Percentiles rank a stretch among this genome's conserved stretches.
Evolutionary conservation across 2,329 filamentous ascomycete genomes (phyloP).

Genomic region (Nemania diffusa): DNA sequence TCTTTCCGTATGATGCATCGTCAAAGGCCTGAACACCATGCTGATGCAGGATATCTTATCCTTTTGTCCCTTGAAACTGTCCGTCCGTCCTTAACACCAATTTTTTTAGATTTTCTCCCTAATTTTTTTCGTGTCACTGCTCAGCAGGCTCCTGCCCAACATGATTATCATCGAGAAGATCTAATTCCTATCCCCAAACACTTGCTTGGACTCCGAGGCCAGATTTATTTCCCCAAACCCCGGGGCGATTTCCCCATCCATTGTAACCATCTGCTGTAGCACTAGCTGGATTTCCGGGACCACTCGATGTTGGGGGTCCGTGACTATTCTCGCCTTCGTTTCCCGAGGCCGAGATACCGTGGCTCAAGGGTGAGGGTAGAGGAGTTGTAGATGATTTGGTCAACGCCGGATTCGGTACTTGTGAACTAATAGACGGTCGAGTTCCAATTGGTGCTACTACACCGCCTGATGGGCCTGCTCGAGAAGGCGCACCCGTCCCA

Average conservation of each 20-base stretch:
- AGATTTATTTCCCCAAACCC: constrained; percentile 86
- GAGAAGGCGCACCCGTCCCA: constrained; percentile 69
- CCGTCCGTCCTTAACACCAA: constrained; percentile 50
- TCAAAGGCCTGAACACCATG: constrained; percentile 52
- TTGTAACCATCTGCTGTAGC: constrained; percentile 60
- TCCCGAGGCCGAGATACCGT: constrained; percentile 70
- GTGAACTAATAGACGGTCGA: constrained; percentile 71
- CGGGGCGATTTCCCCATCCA: constrained; percentile 82
- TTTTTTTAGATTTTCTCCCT: constrained; percentile 41
- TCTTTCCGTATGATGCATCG: constrained; percentile 45
- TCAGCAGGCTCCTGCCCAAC: constrained; percentile 16
- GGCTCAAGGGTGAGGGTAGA: constrained; percentile 86
- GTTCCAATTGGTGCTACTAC: constrained; percentile 94
- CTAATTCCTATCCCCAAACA: constrained; percentile 80
- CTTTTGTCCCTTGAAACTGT: constrained; percentile 44
- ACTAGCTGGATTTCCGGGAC: constrained; percentile 65
- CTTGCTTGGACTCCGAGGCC: constrained; percentile 88
- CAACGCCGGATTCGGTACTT: constrained; percentile 67
- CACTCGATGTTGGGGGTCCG: constrained; percentile 57
- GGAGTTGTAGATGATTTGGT: constrained; percentile 90
- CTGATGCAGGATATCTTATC: constrained; percentile 51
- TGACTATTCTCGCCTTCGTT: constrained; percentile 59
- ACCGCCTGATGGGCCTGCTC: constrained; percentile 65
- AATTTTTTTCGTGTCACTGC: constrained; percentile 16
- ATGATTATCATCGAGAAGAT: constrained; percentile 23